A percentile compares a stretch with the other conserved stretches of the same genome.
Evolutionary conservation across 768 basidiomycete species (phyloP).

Genomic region (Boletus huronensis): DNA sequence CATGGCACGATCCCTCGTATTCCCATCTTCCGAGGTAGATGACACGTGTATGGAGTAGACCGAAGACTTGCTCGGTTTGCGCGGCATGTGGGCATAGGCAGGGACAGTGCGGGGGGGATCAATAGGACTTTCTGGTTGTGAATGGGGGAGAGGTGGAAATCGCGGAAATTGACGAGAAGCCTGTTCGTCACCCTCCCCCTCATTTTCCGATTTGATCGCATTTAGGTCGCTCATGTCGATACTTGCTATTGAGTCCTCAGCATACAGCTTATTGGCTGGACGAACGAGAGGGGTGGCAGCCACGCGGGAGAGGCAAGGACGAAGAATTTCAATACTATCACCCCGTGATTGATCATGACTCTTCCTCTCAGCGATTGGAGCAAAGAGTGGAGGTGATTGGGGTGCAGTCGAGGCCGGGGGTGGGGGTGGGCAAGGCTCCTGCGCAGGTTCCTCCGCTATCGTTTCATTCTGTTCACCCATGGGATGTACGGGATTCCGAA

Average conservation of each 20-base stretch:
- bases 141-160: slow-evolving; percentile 24
- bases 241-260: slow-evolving; percentile 27
- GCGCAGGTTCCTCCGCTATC: slow-evolving; percentile 20
- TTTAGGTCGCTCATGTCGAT: slow-evolving; percentile 33
- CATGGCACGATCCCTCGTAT: slow-evolving; percentile 16
- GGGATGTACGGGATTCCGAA: slow-evolving; percentile 22
- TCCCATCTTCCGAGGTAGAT: slow-evolving; percentile 5
- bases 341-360: slow-evolving; percentile 8
- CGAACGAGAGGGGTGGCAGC: neutral
- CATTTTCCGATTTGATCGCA: slow-evolving; percentile 28
- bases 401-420: neutral
- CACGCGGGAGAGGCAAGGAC: slow-evolving; percentile 16
- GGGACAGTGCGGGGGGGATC: slow-evolving; percentile 7
- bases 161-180: slow-evolving; percentile 26
- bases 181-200: slow-evolving; percentile 24
- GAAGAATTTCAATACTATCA: slow-evolving; percentile 23
- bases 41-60: slow-evolving; percentile 9
- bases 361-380: slow-evolving; percentile 6
- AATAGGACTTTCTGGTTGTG: slow-evolving; percentile 5
- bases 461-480: slow-evolving; percentile 5
- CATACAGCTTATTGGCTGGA: slow-evolving; percentile 1
- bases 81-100: slow-evolving; percentile 22
- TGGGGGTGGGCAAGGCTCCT: neutral
- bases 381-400: slow-evolving; percentile 2
- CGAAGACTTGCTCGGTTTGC: slow-evolving; percentile 22